A percentile compares a stretch with the other conserved stretches of the same genome.
Conservation (phyloP, 495 filamentous ascomycete species). For the Darksidea phi region DNA sequence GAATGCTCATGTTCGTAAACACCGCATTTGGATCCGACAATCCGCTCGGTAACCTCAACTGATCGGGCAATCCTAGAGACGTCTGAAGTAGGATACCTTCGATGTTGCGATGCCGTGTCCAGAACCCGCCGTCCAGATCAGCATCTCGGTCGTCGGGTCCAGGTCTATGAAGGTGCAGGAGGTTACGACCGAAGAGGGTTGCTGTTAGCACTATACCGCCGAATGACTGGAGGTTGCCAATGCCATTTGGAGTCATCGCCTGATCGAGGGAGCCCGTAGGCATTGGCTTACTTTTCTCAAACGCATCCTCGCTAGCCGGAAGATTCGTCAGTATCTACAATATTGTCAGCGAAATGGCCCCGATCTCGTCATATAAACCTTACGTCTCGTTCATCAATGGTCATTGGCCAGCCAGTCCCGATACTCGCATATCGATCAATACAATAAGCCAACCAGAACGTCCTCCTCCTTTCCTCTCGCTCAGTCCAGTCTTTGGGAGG, state of each 20-base stretch:
- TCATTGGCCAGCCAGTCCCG: conserved; percentile 96
- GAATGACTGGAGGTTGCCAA: conserved; percentile 70
- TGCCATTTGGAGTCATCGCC: conserved; percentile 68
- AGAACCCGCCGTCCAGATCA: conserved; percentile 92
- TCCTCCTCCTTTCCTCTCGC: conserved; percentile 82
- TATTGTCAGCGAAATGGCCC: background rate
- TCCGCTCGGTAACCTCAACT: conserved; percentile 76
- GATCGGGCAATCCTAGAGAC: conserved; percentile 75
- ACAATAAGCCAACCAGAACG: conserved; percentile 93
- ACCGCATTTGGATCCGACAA: conserved; percentile 81
- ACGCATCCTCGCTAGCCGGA: conserved; percentile 83
- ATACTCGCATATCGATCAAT: conserved; percentile 92
- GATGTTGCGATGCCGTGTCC: conserved; percentile 86
- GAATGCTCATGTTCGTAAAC: conserved; percentile 94
- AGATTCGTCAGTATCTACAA: conserved; percentile 77
- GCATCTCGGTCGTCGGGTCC: conserved; percentile 77
- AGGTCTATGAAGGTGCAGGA: conserved; percentile 89
- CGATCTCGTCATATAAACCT: conserved; percentile 34
- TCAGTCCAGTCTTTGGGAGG: conserved; percentile 91
- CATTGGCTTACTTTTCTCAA: conserved; percentile 71
- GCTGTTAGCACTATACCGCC: conserved; percentile 81
- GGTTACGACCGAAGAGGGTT: conserved; percentile 88
- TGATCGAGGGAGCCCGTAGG: conserved; percentile 66
- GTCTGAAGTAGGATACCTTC: conserved; percentile 89
- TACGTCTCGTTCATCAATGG: conserved; percentile 85